Evolutionary conservation across 2,329 filamentous ascomycete genomes (phyloP).

Genomic region (Botrytis hyacinthi): DNA sequence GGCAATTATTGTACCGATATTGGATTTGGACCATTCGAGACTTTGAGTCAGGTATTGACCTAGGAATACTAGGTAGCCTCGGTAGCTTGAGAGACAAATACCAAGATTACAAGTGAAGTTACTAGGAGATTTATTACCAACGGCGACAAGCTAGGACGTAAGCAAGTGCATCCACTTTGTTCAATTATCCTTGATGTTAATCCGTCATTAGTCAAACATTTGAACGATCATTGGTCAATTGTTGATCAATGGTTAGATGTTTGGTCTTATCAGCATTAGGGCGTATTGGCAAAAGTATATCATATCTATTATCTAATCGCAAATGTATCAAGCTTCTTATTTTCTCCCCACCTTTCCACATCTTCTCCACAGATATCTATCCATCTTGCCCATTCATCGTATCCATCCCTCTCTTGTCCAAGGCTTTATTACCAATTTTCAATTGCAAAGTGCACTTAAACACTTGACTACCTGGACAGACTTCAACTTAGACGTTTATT

Average conservation of each 20-base stretch:
- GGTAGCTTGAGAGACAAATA: background rate
- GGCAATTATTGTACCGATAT: background rate
- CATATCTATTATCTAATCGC: background rate
- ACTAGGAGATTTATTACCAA: background rate
- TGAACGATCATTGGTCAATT: background rate
- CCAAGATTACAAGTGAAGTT: background rate
- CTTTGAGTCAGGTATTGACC: background rate
- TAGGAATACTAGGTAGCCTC: background rate
- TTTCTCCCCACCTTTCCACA: background rate
- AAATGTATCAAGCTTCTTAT: background rate
- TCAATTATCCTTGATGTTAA: conserved; percentile 6
- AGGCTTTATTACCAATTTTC: conserved; percentile 1
- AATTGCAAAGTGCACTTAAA: background rate
- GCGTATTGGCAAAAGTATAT: background rate
- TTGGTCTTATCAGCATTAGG: background rate
- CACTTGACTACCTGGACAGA: background rate
- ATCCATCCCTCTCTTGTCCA: background rate
- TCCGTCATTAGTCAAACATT: background rate
- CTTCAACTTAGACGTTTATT: background rate
- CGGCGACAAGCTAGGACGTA: background rate
- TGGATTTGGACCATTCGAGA: background rate
- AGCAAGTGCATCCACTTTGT: background rate
- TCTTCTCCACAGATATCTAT: background rate
- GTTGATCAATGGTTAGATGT: background rate
- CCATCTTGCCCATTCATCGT: background rate